A percentile compares a stretch with the other conserved stretches of the same genome.
phyloP scores from a whole-genome alignment of 768 basidiomycete species.

The Jaapia argillacea region DNA sequence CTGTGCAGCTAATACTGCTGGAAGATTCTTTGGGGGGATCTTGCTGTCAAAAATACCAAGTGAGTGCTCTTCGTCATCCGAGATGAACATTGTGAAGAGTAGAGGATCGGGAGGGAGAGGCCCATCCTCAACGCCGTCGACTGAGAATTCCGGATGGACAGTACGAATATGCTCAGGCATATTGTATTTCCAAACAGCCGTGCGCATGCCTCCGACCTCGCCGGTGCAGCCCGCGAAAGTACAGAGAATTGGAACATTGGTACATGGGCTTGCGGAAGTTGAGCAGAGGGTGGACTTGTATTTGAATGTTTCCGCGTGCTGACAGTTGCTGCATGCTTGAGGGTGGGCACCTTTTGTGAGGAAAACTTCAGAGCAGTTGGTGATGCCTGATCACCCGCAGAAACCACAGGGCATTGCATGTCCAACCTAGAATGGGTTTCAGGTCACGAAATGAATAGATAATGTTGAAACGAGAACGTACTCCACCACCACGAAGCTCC shows the following conservation, averaged over 20 bases:
- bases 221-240: constrained; percentile 7
- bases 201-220: neutral
- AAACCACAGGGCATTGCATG: constrained; percentile 17
- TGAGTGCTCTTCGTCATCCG: constrained; percentile 2
- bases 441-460: neutral
- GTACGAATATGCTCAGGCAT: constrained; percentile 14
- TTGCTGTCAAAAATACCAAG: constrained; percentile 4
- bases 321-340: constrained; percentile 10
- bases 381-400: constrained; percentile 10
- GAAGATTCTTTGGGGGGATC: constrained; percentile 4
- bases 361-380: constrained; percentile 1
- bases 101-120: neutral
- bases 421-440: constrained; percentile 7
- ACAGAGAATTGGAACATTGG: constrained; percentile 20
- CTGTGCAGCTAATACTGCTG: too few species aligned
- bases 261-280: constrained; percentile 13
- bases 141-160: constrained; percentile 12
- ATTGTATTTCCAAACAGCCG: constrained; percentile 22
- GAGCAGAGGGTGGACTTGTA: constrained; percentile 9
- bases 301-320: constrained; percentile 7
- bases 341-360: constrained; percentile 8
- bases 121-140: neutral
- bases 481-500: constrained; percentile 3
- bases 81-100: constrained; percentile 2
- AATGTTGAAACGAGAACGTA: neutral